Base-by-base conservation (phyloP, 2,329 filamentous ascomycete genomes). In the Pseudopithomyces chartarum region DNA sequence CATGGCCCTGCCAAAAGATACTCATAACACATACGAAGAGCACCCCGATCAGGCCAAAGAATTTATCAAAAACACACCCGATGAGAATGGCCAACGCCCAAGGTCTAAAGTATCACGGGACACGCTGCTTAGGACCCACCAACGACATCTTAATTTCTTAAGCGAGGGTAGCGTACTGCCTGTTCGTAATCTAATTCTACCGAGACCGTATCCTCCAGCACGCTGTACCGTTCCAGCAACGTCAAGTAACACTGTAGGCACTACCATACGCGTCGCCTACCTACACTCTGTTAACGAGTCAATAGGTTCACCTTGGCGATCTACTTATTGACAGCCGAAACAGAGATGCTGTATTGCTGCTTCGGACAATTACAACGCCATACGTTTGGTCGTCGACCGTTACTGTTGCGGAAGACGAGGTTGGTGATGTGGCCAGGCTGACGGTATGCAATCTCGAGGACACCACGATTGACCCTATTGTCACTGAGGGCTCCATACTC, bases 381-480 rank as follows among this genome's bases (percentile, higher is more conserved):
- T 68, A 68, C 55, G 57, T 68, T 20, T 63, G 65, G 47, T 68
- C 66, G 7, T 44, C 63, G 4, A 64, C 61, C 2, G 56, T 64
- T 6, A 63, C 58, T 20, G 51, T 68, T 8, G 61, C 56, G 2
- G 65, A 69, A 51, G 66, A 67, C 42, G 60, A 63, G 36, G 29
- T 29, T 6, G 65, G 66, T 12, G 52, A 64, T 26, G 53, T 57
- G 32, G 57, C 60, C 10, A 52, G 62, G n/a, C 56, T 69, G 2
- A 67, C 65, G 2, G 52, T 69, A 8, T 61, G 57, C 40, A 68
- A 69, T 44, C 57, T 69, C 5, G 66, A 69, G 54, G 64, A 68
- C 39, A 60, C 58, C n/a, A 36, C 59, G 7, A 38, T 62, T 1
- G 66, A 69, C 42, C 64, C 66, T 1, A 60, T 68, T 12, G 42